Conservation (phyloP, 1,284 basidiomycete genomes). For the Ceratobasidium theobromae region DNA sequence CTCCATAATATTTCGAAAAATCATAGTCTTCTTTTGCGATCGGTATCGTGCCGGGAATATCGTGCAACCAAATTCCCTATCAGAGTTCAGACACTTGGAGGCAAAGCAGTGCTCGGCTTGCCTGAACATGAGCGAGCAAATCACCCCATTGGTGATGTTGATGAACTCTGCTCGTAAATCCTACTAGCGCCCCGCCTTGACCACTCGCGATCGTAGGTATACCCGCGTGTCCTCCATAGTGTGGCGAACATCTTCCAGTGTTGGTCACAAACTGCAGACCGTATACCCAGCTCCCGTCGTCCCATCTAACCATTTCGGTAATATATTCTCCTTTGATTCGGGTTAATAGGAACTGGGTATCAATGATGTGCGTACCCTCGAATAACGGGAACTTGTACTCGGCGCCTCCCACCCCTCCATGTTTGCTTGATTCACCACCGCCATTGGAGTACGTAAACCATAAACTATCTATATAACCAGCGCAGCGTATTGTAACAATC, state of each 20-base stretch:
- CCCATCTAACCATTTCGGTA: neutral
- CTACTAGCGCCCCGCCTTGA: neutral
- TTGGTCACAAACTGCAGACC: conserved; percentile 12
- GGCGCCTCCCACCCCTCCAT: no score
- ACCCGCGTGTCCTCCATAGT: neutral
- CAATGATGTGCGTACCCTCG: neutral
- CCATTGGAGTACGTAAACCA: neutral
- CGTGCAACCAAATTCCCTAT: neutral
- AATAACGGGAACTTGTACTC: neutral
- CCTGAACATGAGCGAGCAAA: neutral
- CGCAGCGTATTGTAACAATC: neutral
- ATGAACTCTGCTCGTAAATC: neutral
- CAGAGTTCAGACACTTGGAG: neutral
- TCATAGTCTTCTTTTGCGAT: neutral
- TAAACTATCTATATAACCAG: neutral
- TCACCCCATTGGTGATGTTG: neutral
- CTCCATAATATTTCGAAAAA: neutral
- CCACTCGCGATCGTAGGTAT: neutral
- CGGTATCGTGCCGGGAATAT: neutral
- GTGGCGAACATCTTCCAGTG: neutral
- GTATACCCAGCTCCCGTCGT: neutral
- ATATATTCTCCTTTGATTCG: neutral
- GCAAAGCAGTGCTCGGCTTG: neutral
- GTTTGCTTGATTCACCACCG: neutral
- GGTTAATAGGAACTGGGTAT: neutral